Percentiles rank a stretch among this genome's conserved stretches.
Conservation (phyloP, 1,284 basidiomycete genomes). For the Butyriboletus appendiculatus region DNA sequence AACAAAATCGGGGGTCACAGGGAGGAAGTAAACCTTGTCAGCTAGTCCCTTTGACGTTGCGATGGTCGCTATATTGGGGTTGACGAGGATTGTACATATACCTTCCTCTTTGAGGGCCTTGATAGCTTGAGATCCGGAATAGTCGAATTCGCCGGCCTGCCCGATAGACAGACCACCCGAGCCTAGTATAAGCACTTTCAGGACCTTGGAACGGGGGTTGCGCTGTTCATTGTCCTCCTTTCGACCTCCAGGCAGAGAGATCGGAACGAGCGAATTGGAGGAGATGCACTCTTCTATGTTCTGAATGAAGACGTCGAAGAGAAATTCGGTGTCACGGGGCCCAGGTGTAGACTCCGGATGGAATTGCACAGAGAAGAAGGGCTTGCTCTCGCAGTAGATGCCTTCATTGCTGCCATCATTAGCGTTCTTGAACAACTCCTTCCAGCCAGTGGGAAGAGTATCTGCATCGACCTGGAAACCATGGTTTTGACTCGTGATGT, state of each 20-base stretch:
- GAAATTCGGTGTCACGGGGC: slow-evolving; percentile 97
- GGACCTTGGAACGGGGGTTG: slow-evolving; percentile 77
- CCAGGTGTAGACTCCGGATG: slow-evolving; percentile 99
- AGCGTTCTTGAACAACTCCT: slow-evolving; percentile 94
- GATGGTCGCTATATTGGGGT: slow-evolving; percentile 99
- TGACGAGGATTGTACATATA: slow-evolving; percentile 98
- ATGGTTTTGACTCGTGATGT: slow-evolving; percentile 99
- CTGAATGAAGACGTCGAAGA: slow-evolving; percentile 97
- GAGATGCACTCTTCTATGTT: slow-evolving; percentile 78
- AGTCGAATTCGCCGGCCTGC: slow-evolving; percentile 99
- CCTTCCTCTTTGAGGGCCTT: slow-evolving; percentile 99
- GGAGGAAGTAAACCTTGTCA: slow-evolving; percentile 99
- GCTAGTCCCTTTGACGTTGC: slow-evolving; percentile 97
- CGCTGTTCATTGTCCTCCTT: slow-evolving; percentile 82
- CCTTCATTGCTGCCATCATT: slow-evolving; percentile 99
- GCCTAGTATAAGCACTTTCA: slow-evolving; percentile 95
- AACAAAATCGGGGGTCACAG: slow-evolving; percentile 97
- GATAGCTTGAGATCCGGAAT: slow-evolving; percentile 98
- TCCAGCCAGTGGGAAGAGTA: slow-evolving; percentile 86
- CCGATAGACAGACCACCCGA: slow-evolving; percentile 99
- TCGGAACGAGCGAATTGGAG: slow-evolving; percentile 71
- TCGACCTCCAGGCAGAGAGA: slow-evolving; percentile 86
- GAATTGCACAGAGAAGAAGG: slow-evolving; percentile 99
- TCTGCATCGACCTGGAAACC: slow-evolving; percentile 92
- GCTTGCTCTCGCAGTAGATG: slow-evolving; percentile 89